Base-by-base conservation (phyloP, 441 rosid species). In the Populus tomentosa region DNA sequence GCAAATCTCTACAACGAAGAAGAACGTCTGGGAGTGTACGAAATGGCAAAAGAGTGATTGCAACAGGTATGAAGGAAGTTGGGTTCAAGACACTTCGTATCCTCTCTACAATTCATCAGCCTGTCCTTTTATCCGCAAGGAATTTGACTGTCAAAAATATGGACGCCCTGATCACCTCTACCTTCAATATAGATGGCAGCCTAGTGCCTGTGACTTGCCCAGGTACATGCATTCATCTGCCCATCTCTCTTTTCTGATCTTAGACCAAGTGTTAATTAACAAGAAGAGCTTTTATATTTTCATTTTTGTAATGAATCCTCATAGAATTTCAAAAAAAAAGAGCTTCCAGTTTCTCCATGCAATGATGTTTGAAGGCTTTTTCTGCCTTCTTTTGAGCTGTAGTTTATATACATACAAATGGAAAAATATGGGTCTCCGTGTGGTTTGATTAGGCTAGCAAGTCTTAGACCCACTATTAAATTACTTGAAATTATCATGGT, bases 141-240 rank as follows among this genome's bases (percentile, higher is more conserved):
- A 93, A 80, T 95, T 88, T 81, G 70, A 75, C 64, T 95, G 99
- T 84, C 75, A 81, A 75, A 87, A 78, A 62, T 91, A 93, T 69
- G 99, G 97, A 30, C 95, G 98, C 67, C 91, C 94, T 21, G 97
- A 95, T 87, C 88, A 76, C 36, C 74, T 77, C 67, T 95, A 87
- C 83, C 69, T 95, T 42, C 75, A 80, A 0, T 94, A 90, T 80
- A 80, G 97, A 80, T 95, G 99, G 99, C 92, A 92, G 75, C 99
- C 99, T 69, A 81, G 53, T 3, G 71, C 20, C 83, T 93, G 98
- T 79, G 77, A 81, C 79, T 72, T 94, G 80, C 74, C 86, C 23
- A 88, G 95, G 98, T 91, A 78, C 68, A 8, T 23, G 4, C 30
- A 28, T 46, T 14, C 62, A 2, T 18, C 20, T 62, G 0, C 21